Percentiles rank a stretch among this genome's conserved stretches.
These are phyloP conservation scores for Dactylella cylindrospora DNA, from an alignment of 2,329 filamentous ascomycete genomes.

Conservation along the genomic window DNA sequence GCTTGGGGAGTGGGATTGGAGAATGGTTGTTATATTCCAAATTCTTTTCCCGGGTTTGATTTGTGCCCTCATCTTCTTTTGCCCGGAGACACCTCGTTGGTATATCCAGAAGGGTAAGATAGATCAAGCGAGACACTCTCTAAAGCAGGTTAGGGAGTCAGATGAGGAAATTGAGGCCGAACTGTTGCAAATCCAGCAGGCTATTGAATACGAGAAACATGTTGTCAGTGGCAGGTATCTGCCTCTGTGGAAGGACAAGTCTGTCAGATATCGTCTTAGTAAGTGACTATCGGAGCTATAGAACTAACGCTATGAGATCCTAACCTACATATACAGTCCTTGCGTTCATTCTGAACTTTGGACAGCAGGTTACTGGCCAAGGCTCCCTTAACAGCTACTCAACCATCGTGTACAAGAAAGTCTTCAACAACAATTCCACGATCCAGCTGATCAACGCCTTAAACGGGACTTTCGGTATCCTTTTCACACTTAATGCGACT, in stretches of 20 bases:
- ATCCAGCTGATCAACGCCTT: constrained; percentile 74
- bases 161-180: constrained; percentile 69
- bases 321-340: no score
- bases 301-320: not conserved
- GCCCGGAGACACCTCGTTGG: constrained; percentile 70
- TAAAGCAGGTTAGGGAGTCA: constrained; percentile 64
- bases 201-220: constrained; percentile 71
- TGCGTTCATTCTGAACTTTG: constrained; percentile 67
- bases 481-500: constrained; percentile 71
- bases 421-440: constrained; percentile 62
- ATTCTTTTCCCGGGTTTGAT: constrained; percentile 67
- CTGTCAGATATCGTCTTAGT: constrained; percentile 65
- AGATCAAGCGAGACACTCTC: constrained; percentile 62
- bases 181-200: constrained; percentile 65
- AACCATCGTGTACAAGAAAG: constrained; percentile 72
- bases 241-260: constrained; percentile 70
- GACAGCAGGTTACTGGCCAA: constrained; percentile 72
- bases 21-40: constrained; percentile 72
- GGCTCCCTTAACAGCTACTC: constrained; percentile 72
- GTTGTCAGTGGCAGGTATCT: constrained; percentile 64
- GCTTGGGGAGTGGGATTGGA: constrained; percentile 73
- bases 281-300: not conserved
- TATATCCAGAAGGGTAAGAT: constrained; percentile 64
- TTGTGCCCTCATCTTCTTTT: constrained; percentile 63
- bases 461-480: constrained; percentile 70